Conservation (phyloP, 805 yeast species). For the Torulaspora delbrueckii region DNA sequence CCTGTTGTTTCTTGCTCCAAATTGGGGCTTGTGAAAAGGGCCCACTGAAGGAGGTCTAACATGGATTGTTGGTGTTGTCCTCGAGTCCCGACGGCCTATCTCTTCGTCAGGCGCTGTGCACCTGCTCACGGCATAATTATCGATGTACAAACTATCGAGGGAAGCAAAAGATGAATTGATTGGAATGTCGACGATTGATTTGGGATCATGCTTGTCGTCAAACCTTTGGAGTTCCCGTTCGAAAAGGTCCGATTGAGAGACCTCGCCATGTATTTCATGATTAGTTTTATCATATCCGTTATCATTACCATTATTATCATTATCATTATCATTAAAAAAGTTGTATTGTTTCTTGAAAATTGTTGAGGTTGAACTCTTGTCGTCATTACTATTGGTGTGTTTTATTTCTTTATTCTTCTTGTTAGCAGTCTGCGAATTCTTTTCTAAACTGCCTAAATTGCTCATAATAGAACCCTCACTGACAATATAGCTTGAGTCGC, state of each 20-base stretch:
- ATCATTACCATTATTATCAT: constrained; percentile 7
- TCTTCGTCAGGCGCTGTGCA: constrained; percentile 11
- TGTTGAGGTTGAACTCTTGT: neutral
- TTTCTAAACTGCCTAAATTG: constrained; percentile 10
- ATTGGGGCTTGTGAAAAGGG: constrained; percentile 3
- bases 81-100: constrained; percentile 2
- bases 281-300: constrained; percentile 5
- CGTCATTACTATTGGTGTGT: neutral
- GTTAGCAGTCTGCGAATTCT: neutral
- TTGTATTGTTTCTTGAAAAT: constrained; percentile 10
- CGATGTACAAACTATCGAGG: constrained; percentile 62
- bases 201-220: constrained; percentile 22
- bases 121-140: constrained; percentile 40
- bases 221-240: constrained; percentile 26
- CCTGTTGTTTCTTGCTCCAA: constrained; percentile 2
- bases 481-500: constrained; percentile 20
- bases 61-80: constrained; percentile 9
- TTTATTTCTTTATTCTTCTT: neutral
- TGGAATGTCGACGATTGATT: constrained; percentile 61
- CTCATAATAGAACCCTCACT: constrained; percentile 25
- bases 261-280: constrained; percentile 4
- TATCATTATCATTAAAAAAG: constrained; percentile 15
- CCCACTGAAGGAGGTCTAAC: constrained; percentile 19
- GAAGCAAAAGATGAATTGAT: constrained; percentile 75
- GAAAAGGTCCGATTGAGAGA: constrained; percentile 16